A percentile compares a stretch with the other conserved stretches of the same genome.
Conservation (phyloP, 768 basidiomycete species). For the Termitomyces eurrhizus region DNA sequence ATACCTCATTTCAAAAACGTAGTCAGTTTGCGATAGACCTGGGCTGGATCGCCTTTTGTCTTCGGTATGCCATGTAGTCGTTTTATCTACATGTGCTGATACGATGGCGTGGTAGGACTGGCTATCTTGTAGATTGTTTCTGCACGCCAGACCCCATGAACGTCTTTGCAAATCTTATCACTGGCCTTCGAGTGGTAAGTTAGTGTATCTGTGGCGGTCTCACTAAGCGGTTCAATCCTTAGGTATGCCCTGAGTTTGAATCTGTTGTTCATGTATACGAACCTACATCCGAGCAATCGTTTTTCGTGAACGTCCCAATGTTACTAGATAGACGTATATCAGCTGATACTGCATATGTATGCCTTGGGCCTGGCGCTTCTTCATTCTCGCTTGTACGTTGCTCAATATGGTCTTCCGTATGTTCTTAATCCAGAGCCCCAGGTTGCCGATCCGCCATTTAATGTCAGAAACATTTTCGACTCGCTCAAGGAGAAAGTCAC, state of each 20-base stretch:
- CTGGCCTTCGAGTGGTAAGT: constrained; percentile 34
- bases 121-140: constrained; percentile 50
- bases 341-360: constrained; percentile 13
- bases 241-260: constrained; percentile 28
- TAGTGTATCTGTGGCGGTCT: not conserved
- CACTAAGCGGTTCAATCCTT: not conserved
- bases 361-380: constrained; percentile 13
- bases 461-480: constrained; percentile 11
- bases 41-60: constrained; percentile 35
- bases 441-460: constrained; percentile 16
- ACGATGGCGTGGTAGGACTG: constrained; percentile 28
- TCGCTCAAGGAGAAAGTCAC: constrained; percentile 7
- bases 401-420: not conserved
- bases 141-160: constrained; percentile 29
- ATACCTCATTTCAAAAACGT: constrained; percentile 15
- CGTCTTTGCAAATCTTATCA: constrained; percentile 33
- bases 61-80: constrained; percentile 29
- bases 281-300: constrained; percentile 43
- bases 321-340: constrained; percentile 10
- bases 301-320: constrained; percentile 44
- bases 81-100: not conserved
- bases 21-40: constrained; percentile 35
- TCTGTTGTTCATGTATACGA: constrained; percentile 45
- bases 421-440: not conserved
- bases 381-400: constrained; percentile 12